Evolutionary conservation across 2,329 filamentous ascomycete species (phyloP).

Genomic region (Aspergillus sclerotialis): DNA sequence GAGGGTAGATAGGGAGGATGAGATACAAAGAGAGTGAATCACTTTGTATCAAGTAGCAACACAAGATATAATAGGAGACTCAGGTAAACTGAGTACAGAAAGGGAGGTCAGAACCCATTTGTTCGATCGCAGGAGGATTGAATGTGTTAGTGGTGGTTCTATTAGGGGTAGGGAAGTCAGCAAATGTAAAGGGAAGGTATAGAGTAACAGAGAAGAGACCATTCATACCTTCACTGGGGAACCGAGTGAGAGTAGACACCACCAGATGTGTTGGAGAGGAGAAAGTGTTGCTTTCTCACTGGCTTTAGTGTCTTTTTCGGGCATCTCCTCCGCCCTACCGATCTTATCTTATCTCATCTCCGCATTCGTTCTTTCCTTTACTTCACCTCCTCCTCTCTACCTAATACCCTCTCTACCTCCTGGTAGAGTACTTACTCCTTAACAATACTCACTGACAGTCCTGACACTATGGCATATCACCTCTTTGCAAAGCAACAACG

Average conservation of each 20-base stretch:
- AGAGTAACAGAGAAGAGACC: not conserved
- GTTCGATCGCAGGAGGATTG: not conserved
- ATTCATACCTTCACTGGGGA: not conserved
- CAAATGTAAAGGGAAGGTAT: not conserved
- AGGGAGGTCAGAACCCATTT: conserved; percentile 1
- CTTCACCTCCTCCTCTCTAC: conserved; percentile 4
- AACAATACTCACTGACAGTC: not conserved
- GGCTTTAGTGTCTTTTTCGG: conserved; percentile 1
- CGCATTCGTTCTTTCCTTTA: conserved; percentile 15
- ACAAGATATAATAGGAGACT: not conserved
- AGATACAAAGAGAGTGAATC: not conserved
- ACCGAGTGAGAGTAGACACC: not conserved
- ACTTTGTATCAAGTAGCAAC: not conserved
- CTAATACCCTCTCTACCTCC: too few relatives aligned
- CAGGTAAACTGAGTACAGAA: conserved; percentile 1
- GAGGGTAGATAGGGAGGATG: not conserved
- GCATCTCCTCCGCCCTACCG: conserved; percentile 10
- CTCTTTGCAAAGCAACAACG: conserved; percentile 30
- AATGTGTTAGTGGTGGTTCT: not conserved
- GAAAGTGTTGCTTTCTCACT: too few relatives aligned
- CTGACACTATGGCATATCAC: conserved; percentile 28
- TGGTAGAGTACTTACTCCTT: not conserved
- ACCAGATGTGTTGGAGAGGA: not conserved
- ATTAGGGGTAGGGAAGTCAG: conserved; percentile 1
- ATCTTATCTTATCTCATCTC: conserved; percentile 32